phyloP scores from a whole-genome alignment of 2,329 filamentous ascomycete genomes.

The Verticillium klebahnii region DNA sequence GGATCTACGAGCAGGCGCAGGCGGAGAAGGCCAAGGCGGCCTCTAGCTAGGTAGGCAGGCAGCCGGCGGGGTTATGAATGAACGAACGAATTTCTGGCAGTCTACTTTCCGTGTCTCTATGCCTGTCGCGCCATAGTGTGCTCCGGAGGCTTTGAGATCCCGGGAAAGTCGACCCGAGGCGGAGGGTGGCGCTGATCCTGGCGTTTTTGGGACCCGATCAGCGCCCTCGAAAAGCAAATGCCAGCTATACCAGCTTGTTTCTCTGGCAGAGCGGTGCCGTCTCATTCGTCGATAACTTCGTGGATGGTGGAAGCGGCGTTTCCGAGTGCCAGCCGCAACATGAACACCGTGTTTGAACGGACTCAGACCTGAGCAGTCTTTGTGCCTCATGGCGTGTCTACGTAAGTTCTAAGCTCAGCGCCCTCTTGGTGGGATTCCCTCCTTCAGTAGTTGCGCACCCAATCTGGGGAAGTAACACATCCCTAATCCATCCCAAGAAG shows the following conservation, averaged over 20 bases:
- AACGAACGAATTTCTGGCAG: not conserved
- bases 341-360: not conserved
- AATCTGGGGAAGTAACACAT: too few species aligned
- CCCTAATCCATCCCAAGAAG: too few species aligned
- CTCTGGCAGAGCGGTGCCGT: not conserved
- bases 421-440: too few species aligned
- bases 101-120: not conserved
- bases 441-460: too few species aligned
- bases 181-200: not conserved
- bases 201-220: not conserved
- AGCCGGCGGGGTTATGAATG: not conserved
- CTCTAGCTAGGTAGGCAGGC: not conserved
- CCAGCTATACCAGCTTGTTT: too few species aligned
- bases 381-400: not conserved
- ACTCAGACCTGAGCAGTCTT: not conserved
- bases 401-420: not conserved
- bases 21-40: conserved; percentile 41
- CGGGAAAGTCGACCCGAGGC: not conserved
- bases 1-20: conserved; percentile 86
- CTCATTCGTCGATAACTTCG: not conserved
- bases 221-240: not conserved
- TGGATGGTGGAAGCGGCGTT: not conserved
- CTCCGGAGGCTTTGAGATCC: too few species aligned
- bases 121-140: too few species aligned
- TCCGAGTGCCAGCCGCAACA: not conserved